Base-by-base conservation (phyloP, 139 green algal genomes). In the Haematococcus sp. region DNA sequence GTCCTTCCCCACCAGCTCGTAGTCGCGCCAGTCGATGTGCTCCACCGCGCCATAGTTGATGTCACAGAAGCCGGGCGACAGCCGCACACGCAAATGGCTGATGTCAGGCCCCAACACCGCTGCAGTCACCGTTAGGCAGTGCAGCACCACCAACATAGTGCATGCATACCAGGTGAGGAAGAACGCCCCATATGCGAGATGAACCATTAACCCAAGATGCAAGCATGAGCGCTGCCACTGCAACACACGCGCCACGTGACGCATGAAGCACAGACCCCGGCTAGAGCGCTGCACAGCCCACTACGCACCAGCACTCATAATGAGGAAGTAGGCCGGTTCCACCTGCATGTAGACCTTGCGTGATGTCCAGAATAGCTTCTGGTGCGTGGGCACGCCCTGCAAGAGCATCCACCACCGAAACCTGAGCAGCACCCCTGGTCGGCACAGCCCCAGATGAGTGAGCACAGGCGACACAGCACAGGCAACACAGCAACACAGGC, bases 331-430 rank as follows among this genome's bases (percentile, higher is more conserved):
- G 1, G 67, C 66, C 0, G 78, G 78, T 51, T 79, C 78, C 32
- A 80, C 49, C 23, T 76, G 19, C 67, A 79, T 73, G 73, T 80
- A 83, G 3, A 83, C 78, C 17, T 49, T 58, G n/a, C 78, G 35
- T 32, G 63, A 76, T 27, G 60, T 63, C 78, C 78, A 83, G 68
- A 83, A 80, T 67, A 59, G 76, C 60, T 77, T 76, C 58, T 76
- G 60, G 51, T 82, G 76, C 34, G 49, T 32, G 15, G 70, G 70
- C 17, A 72, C 59, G 27, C 71, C 71, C 43, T 70, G 63, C 22
- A 58, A 23, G 28, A 40, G 27, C n/a, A 40, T 17, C 20, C 58
- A 65, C 4, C 9, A 34, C 54, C 54, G 17, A 11, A 31, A 31
- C 5, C 15, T 61, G 54, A n/a, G n/a, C n/a, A n/a, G n/a, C n/a